Conservation (phyloP, 352 stramenopile genomes). For the Phytopythium sindhum region DNA sequence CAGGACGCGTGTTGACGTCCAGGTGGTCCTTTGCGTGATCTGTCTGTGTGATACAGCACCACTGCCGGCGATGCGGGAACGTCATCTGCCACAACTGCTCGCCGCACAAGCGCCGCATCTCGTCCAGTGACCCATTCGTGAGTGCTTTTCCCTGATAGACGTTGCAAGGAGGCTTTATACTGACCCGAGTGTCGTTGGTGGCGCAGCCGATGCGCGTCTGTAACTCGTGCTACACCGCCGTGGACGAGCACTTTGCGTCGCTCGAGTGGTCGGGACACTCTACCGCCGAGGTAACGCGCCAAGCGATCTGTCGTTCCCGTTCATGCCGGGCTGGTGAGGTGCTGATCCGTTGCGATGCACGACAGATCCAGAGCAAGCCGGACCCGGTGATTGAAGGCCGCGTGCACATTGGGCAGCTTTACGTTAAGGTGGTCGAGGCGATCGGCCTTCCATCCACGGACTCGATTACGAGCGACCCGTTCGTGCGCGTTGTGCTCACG, state of each 20-base stretch:
- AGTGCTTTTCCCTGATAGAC: slow-evolving; percentile 7
- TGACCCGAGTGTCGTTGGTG: neutral
- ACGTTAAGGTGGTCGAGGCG: slow-evolving; percentile 84
- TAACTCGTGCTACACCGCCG: slow-evolving; percentile 79
- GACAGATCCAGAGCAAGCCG: slow-evolving; percentile 56
- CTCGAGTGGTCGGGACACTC: slow-evolving; percentile 82
- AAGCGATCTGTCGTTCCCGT: neutral
- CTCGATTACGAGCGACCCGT: slow-evolving; percentile 86
- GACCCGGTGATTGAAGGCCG: slow-evolving; percentile 80
- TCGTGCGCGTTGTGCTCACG: slow-evolving; percentile 80
- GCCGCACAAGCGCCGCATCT: slow-evolving; percentile 80
- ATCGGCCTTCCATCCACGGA: slow-evolving; percentile 83
- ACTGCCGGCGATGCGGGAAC: slow-evolving; percentile 81
- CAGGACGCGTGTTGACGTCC: neutral
- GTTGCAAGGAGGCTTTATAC: neutral
- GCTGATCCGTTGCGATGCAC: slow-evolving; percentile 3
- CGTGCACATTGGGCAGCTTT: slow-evolving; percentile 82
- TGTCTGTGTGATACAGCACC: slow-evolving; percentile 43
- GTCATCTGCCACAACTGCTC: slow-evolving; percentile 86
- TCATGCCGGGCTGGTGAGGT: neutral
- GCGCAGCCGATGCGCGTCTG: slow-evolving; percentile 83
- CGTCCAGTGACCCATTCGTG: slow-evolving; percentile 79
- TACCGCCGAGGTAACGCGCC: slow-evolving; percentile 44
- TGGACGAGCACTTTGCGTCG: slow-evolving; percentile 83
- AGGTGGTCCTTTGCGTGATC: neutral